Base-by-base conservation (phyloP, 2,329 filamentous ascomycete genomes). In the Colletotrichum scovillei region DNA sequence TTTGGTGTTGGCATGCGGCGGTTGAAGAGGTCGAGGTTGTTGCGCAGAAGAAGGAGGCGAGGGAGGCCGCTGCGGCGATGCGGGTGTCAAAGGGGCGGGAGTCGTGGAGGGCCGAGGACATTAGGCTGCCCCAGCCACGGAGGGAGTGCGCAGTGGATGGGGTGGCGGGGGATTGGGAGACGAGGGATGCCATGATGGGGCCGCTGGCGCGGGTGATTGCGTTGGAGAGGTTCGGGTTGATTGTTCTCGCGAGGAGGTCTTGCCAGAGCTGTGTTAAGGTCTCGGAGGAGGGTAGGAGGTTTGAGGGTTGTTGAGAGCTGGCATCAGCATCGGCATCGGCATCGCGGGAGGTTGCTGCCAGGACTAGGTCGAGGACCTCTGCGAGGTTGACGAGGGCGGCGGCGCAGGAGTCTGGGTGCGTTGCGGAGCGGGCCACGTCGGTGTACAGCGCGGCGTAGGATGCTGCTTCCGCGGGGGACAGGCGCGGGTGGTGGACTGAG, bases 21-120 rank as follows among this genome's bases (percentile, higher is more conserved):
- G 14, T 16, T 49, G 42, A 49, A 11, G 42, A 49, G 78, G 69
- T 22, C 4, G 78, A 52, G 78, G 55, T 80, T 65, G 76, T 71
- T 75, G 75, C 80, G 49, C 73, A 79, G 77, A 85, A 88, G 80
- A 90, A 89, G 16, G 87, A 88, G 49, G 78, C 79, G 16, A 94
- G 83, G 1, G 92, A 89, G 49, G 83, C 81, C 1, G 87, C 86
- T 1, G 90, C 91, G 0, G 92, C 89, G 77, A 90, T 85, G 63
- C 93, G 90, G 0, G 88, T 90, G 78, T 93, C 90, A 72, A 93
- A 93, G 22, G 89, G 88, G 89, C 92, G 74, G 65, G 62, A 52
- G 66, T 58, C 67, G 42, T 30, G 49, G 38, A 62, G 19, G 69
- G 67, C 24, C 11, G 60, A 66, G 4, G 83, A 82, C 77, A 91